Percentiles rank a stretch among this genome's conserved stretches.
Conservation (phyloP, 495 filamentous ascomycete species). For the Astrocystis sublimbata region DNA sequence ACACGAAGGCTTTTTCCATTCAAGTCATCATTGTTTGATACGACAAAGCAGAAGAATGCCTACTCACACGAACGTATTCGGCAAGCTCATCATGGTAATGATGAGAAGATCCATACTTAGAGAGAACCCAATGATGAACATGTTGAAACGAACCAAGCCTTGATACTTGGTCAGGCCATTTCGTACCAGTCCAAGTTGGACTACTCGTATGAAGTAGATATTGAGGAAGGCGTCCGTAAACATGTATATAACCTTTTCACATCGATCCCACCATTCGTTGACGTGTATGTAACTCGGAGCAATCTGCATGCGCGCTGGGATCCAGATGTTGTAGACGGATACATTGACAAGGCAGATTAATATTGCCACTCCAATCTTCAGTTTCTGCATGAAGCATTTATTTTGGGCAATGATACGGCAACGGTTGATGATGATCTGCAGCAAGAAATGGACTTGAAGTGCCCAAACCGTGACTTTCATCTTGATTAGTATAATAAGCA, state of each 20-base stretch:
- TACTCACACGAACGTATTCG: conserved; percentile 30
- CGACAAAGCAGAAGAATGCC: neutral
- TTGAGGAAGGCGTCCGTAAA: conserved; percentile 51
- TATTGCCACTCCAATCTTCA: conserved; percentile 40
- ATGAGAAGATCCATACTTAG: conserved; percentile 46
- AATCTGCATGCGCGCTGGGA: conserved; percentile 46
- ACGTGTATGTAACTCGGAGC: conserved; percentile 28
- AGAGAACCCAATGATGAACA: conserved; percentile 50
- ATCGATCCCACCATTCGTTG: conserved; percentile 54
- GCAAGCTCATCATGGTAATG: conserved; percentile 35
- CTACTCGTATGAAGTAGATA: conserved; percentile 48
- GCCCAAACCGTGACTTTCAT: conserved; percentile 33
- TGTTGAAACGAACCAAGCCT: conserved; percentile 50
- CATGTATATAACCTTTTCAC: conserved; percentile 50
- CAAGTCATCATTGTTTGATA: neutral
- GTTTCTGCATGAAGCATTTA: conserved; percentile 24
- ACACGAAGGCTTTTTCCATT: too few species aligned
- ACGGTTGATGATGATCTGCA: conserved; percentile 54
- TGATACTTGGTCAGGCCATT: conserved; percentile 53
- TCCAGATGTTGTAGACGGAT: conserved; percentile 53
- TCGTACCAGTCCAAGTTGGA: conserved; percentile 47
- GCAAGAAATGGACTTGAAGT: conserved; percentile 43
- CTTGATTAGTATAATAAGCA: neutral
- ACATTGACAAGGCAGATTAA: conserved; percentile 49
- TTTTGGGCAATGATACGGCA: conserved; percentile 43